phyloP scores from a whole-genome alignment of 306 rosid genomes.

The Pachyrhizus erosus region DNA sequence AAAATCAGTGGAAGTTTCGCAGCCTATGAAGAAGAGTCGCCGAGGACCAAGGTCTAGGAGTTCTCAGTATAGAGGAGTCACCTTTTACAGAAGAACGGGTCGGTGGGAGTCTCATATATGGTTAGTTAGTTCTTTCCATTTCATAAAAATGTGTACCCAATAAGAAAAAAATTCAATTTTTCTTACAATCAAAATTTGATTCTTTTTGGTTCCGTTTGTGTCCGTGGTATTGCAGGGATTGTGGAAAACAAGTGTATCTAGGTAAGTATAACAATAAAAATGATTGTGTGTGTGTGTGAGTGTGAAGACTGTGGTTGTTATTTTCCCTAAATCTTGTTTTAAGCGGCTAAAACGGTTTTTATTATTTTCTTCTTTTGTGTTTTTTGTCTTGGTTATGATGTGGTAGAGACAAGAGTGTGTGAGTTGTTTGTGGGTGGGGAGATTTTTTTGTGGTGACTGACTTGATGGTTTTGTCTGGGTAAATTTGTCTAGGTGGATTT shows the following conservation, averaged over 20 bases:
- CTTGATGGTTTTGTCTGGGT: slow-evolving; percentile 53
- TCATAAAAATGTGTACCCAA: slow-evolving; percentile 1
- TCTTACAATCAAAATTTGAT: slow-evolving; percentile 6
- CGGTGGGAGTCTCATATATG: slow-evolving; percentile 99
- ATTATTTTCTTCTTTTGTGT: neutral
- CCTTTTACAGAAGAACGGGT: slow-evolving; percentile 98
- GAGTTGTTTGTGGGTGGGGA: slow-evolving; percentile 25
- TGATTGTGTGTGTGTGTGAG: neutral
- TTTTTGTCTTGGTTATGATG: slow-evolving; percentile 33
- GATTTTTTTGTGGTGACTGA: slow-evolving; percentile 41
- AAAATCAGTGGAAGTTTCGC: slow-evolving; percentile 64
- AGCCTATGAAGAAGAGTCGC: slow-evolving; percentile 91
- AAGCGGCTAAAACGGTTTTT: slow-evolving; percentile 20
- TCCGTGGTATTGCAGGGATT: slow-evolving; percentile 74
- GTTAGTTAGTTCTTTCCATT: slow-evolving; percentile 53
- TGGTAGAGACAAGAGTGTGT: slow-evolving; percentile 40
- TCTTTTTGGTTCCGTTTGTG: slow-evolving; percentile 29
- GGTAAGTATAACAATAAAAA: slow-evolving; percentile 58
- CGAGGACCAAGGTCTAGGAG: slow-evolving; percentile 97
- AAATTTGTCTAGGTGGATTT: slow-evolving; percentile 87
- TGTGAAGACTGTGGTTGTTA: slow-evolving; percentile 4
- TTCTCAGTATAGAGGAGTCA: slow-evolving; percentile 96
- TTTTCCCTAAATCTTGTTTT: slow-evolving; percentile 30
- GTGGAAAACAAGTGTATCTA: slow-evolving; percentile 99
- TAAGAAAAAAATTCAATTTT: neutral